A percentile compares a stretch with the other conserved stretches of the same genome.
Evolutionary conservation across 1,284 basidiomycete genomes (phyloP).

Genomic region (Takashimella koratensis): DNA sequence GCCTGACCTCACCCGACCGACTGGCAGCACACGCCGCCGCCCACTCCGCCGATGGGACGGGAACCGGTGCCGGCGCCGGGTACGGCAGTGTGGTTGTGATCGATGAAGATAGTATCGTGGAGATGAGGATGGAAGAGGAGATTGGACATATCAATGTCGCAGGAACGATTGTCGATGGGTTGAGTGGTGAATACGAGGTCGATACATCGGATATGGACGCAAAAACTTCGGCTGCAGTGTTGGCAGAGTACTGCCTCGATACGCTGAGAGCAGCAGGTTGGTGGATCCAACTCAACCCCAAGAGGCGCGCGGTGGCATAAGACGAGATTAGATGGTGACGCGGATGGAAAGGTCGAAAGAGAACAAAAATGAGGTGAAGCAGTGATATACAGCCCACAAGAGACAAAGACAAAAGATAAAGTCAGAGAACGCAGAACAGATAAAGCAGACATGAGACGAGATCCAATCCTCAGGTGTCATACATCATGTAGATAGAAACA

Average conservation of each 20-base stretch:
- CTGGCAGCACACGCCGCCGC: neutral
- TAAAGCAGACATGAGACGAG: no score
- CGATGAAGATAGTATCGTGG: conserved; percentile 17
- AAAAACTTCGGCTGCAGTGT: conserved; percentile 17
- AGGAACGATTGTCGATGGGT: conserved; percentile 7
- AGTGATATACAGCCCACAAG: no score
- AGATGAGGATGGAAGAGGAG: conserved; percentile 37
- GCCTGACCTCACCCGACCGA: conserved; percentile 6
- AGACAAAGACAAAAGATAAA: no score
- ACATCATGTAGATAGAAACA: no score
- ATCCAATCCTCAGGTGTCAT: no score
- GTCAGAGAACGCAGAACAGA: no score
- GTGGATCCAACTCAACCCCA: conserved; percentile 18
- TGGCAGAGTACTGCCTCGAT: conserved; percentile 32
- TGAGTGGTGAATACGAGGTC: conserved; percentile 36
- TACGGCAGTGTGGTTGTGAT: neutral
- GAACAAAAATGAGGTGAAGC: no score
- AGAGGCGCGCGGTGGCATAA: no score
- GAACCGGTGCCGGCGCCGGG: neutral
- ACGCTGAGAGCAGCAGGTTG: conserved; percentile 22
- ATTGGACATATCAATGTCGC: conserved; percentile 18
- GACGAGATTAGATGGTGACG: no score
- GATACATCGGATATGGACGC: conserved; percentile 22
- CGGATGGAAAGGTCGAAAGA: no score
- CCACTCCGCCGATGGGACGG: neutral